These are phyloP conservation scores for Colletotrichum sp. DNA, from an alignment of 2,329 filamentous ascomycete species.

Conservation along the genomic window DNA sequence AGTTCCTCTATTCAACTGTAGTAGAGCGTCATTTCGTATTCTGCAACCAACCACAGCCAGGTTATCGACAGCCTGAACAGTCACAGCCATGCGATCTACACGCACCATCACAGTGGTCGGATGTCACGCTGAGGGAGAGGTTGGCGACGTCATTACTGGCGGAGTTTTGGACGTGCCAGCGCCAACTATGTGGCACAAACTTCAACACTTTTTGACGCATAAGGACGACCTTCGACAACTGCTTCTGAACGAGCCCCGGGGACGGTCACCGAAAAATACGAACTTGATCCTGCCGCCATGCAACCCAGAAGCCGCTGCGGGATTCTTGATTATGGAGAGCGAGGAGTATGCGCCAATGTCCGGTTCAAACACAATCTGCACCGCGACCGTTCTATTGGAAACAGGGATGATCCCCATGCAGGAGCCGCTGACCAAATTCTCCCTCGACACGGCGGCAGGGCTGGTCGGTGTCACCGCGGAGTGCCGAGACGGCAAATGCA, in stretches of 20 bases:
- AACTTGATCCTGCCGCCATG: constrained; percentile 44
- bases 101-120: constrained; percentile 35
- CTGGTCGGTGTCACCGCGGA: constrained; percentile 43
- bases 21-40: neutral
- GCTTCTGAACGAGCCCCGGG: constrained; percentile 44
- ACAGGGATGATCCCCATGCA: constrained; percentile 48
- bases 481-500: constrained; percentile 46
- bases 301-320: constrained; percentile 44
- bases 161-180: constrained; percentile 48
- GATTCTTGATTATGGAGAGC: constrained; percentile 38
- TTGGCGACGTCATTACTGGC: constrained; percentile 54
- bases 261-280: constrained; percentile 38
- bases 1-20: neutral
- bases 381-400: constrained; percentile 48
- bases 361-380: constrained; percentile 47
- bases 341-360: constrained; percentile 34
- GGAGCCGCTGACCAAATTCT: constrained; percentile 41
- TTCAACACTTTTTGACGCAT: constrained; percentile 44
- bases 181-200: constrained; percentile 53
- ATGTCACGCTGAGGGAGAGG: constrained; percentile 45
- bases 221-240: constrained; percentile 40
- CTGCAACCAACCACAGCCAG: neutral
- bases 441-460: constrained; percentile 43
- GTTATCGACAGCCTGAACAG: neutral
- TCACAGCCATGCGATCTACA: constrained; percentile 8